phyloP scores from a whole-genome alignment of 2,329 filamentous ascomycete genomes.

The Aspergillus thermomutatus region DNA sequence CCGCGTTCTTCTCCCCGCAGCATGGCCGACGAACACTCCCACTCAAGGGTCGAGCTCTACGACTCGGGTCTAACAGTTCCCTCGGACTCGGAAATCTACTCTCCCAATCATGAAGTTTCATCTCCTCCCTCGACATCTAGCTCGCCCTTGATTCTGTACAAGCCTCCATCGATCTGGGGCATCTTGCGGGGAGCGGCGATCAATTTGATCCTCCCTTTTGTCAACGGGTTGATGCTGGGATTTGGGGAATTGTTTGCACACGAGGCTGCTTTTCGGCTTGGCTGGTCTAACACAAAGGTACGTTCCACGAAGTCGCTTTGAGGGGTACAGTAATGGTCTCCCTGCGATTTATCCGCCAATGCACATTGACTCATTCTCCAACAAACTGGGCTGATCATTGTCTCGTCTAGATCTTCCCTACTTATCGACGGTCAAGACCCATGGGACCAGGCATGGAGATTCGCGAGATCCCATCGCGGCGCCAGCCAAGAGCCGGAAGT shows the following conservation, averaged over 20 bases:
- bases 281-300: conserved; percentile 94
- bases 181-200: conserved; percentile 85
- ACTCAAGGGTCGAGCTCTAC: conserved; percentile 37
- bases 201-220: conserved; percentile 90
- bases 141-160: conserved; percentile 62
- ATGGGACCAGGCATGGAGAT: conserved; percentile 83
- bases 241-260: conserved; percentile 97
- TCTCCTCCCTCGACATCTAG: conserved; percentile 34
- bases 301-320: conserved; percentile 18
- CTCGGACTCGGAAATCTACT: conserved; percentile 49
- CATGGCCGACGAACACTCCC: conserved; percentile 31
- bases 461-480: conserved; percentile 60
- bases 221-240: conserved; percentile 97
- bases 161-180: conserved; percentile 82
- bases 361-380: background rate
- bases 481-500: conserved; percentile 50
- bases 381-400: background rate
- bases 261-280: conserved; percentile 86
- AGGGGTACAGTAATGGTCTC: background rate
- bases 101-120: conserved; percentile 37
- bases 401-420: conserved; percentile 52
- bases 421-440: conserved; percentile 60
- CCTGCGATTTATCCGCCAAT: background rate
- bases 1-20: conserved; percentile 6
- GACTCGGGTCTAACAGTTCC: conserved; percentile 44